Base-by-base conservation (phyloP, 2,329 filamentous ascomycete species). In the Aciculosporium take region DNA sequence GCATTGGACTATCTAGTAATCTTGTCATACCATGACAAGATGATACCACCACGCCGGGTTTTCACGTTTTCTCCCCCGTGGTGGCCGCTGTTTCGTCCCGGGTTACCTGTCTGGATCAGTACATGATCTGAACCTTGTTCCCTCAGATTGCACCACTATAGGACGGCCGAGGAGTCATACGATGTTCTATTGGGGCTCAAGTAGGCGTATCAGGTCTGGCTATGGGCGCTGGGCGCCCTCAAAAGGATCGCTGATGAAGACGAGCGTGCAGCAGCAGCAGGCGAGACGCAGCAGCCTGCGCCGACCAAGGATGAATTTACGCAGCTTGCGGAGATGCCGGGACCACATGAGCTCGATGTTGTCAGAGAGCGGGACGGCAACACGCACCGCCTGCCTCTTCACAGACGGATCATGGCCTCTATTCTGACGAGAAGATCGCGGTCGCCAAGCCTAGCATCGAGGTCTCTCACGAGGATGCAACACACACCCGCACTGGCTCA, bases 101-200 rank as follows among this genome's bases (percentile, higher is more conserved):
- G n/a, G n/a, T n/a, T n/a, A n/a, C n/a, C n/a, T n/a, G n/a, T n/a
- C n/a, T n/a, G n/a, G n/a, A n/a, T 7, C 5, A 29, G 15, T 23
- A 36, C 21, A 23, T 83, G 4, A 30, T 15, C 24, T 83, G 4
- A 63, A 82, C 17, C 79, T 6, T 15, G 15, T 80, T 72, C 71
- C 72, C 5, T 3, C 29, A 51, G 50, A 41, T 51, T 33, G 76
- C 81, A 1, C 81, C 81, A 0, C 62, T 86, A 0, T 72, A 77
- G 48, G 81, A 86, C 52, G 80, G 72, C 34, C 69, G 73, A 15
- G 81, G 81, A 2, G 65, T 67, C 0, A 68, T 82, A 1, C 70
- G 80, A 23, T 86, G 85, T 54, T 61, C 76, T 51, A 74, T 86
- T 41, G 81, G 81, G 20, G 80, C 80, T 0, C 80, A 85, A 53